phyloP scores from a whole-genome alignment of 345 rosid species.

The Citrus medica region DNA sequence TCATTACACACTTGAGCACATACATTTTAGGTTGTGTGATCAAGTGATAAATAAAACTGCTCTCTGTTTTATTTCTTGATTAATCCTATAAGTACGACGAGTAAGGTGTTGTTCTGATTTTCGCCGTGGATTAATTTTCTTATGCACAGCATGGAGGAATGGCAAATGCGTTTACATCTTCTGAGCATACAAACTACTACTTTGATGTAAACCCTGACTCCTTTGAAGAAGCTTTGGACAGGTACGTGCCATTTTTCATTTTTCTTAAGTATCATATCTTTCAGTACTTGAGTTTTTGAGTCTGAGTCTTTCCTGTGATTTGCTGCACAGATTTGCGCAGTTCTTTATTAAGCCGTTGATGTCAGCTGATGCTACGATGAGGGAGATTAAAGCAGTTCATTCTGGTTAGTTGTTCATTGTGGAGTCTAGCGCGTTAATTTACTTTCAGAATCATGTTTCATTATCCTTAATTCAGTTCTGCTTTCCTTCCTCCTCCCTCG shows the following conservation, averaged over 20 bases:
- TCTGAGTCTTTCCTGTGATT: constrained; percentile 21
- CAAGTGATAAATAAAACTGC: neutral
- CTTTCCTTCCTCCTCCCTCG: constrained; percentile 9
- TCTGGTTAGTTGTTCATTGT: constrained; percentile 54
- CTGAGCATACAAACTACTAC: constrained; percentile 70
- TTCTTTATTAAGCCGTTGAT: constrained; percentile 89
- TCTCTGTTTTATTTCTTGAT: neutral
- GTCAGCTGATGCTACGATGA: constrained; percentile 87
- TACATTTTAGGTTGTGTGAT: neutral
- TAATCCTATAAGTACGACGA: neutral
- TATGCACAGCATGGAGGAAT: constrained; percentile 82
- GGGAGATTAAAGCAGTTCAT: constrained; percentile 93
- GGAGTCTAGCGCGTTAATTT: neutral
- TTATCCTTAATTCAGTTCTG: neutral
- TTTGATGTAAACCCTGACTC: constrained; percentile 71
- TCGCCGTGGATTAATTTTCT: neutral
- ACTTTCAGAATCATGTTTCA: neutral
- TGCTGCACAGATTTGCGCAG: constrained; percentile 65
- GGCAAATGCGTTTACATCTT: constrained; percentile 78
- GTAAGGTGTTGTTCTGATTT: neutral
- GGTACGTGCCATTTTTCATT: constrained; percentile 32
- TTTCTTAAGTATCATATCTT: neutral
- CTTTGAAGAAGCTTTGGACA: constrained; percentile 89
- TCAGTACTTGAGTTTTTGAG: constrained; percentile 6
- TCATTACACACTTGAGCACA: neutral